Base-by-base conservation (phyloP, 2,329 filamentous ascomycete genomes). In the Trichoderma pleuroti region DNA sequence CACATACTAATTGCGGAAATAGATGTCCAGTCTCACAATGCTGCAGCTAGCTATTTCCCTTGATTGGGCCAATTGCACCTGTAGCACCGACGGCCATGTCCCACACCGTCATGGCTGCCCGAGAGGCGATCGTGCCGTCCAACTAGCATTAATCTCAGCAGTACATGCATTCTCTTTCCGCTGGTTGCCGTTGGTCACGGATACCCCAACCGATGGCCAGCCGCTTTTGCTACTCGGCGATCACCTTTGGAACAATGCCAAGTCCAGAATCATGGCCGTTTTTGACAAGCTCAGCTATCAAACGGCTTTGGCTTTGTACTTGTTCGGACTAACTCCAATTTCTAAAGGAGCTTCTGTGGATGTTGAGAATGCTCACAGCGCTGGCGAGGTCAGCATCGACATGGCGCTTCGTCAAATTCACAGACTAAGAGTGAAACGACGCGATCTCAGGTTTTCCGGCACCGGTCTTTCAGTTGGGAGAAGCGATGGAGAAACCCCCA, bases 211-310 rank as follows among this genome's bases (percentile, higher is more conserved):
- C 1, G 34, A 66, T 8, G 11, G 7, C 10, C 49, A 66, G 18
- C 63, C 57, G 52, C 49, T 66, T 18, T 5, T 30, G 10, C 4
- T n/a, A 14, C 26, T 66, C 16, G 34, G 63, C 11, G 18, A 57
- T 12, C 49, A 16, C 24, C 63, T 66, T 4, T 66, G 63, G 63
- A 24, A 57, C 12, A 57, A 66, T 16, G 63, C 63, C 49, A 66
- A 26, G 34, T n/a, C 63, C 5, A 57, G 32, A 57, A 52, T 57
- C 11, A 56, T 57, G 49, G 16, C 63, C 10, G 52, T 66, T 5
- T 66, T 66, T 42, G 63, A 66, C 32, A 66, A 66, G 18, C 52
- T 66, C 11, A 66, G 63, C 63, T 66, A 66, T 24, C 63, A 57
- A 11, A 66, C 63, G 18, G 63, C 52, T 14, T 28, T 66, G 12